phyloP scores from a whole-genome alignment of 2,329 filamentous ascomycete species.

The Scytalidium lignicola region DNA sequence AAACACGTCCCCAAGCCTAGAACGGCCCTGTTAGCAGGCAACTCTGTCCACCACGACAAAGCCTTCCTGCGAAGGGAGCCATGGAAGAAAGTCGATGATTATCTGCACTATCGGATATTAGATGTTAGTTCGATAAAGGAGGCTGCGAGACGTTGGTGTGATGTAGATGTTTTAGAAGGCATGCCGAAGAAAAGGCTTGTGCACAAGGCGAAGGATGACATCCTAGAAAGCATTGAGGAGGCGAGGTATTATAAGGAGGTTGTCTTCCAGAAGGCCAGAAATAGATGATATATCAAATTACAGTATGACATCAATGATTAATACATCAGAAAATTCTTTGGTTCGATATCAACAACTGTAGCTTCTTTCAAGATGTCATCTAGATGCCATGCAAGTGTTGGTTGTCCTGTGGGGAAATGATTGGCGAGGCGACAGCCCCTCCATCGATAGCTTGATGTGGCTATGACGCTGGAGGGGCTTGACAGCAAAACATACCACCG shows the following conservation, averaged over 20 bases:
- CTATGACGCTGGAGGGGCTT: background rate
- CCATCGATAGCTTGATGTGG: background rate
- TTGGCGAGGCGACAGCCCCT: background rate
- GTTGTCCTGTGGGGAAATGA: background rate
- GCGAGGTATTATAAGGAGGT: slow-evolving; percentile 73
- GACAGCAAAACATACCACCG: background rate
- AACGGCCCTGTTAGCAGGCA: slow-evolving; percentile 76
- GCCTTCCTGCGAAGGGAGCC: slow-evolving; percentile 72
- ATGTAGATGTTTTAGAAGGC: slow-evolving; percentile 49
- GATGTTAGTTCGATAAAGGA: slow-evolving; percentile 94
- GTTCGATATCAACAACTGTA: background rate
- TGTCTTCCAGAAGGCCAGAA: slow-evolving; percentile 48
- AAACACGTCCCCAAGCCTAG: slow-evolving; percentile 61
- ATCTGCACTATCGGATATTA: slow-evolving; percentile 84
- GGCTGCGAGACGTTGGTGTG: slow-evolving; percentile 76
- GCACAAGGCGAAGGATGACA: slow-evolving; percentile 84
- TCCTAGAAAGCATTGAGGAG: slow-evolving; percentile 91
- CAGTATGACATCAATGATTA: background rate
- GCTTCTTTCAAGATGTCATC: background rate
- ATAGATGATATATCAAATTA: background rate
- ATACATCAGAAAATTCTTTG: background rate
- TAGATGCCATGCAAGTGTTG: background rate
- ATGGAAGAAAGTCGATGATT: slow-evolving; percentile 66
- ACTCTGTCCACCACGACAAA: slow-evolving; percentile 86
- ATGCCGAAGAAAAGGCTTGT: slow-evolving; percentile 68